Base-by-base conservation (phyloP, 768 basidiomycete genomes). In the Amanita muscaria region DNA sequence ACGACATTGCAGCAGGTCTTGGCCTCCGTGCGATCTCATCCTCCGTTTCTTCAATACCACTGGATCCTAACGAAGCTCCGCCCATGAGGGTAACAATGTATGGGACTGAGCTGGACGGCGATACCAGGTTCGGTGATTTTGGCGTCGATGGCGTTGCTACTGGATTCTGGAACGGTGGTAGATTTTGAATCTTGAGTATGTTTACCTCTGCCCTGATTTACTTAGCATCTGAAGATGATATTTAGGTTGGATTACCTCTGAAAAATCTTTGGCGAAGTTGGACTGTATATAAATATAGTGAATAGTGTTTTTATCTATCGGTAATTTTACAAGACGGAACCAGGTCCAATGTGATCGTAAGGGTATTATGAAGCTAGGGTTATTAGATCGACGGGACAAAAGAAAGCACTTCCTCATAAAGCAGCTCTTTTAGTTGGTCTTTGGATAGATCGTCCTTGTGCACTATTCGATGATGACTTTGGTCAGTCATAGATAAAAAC, bases 101-200 rank as follows among this genome's bases (percentile, higher is more conserved):
- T 59, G 86, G 86, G 6, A 88, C 86, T 0, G 86, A 88, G 61
- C 63, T 87, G 33, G 85, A 86, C n/a, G 67, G 67, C 24, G 85
- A 88, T 56, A 80, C 81, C n/a, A 76, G 86, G 40, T 89, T 89
- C 56, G 86, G 86, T 4, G 86, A 88, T 62, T 88, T 88, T 57
- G 86, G 86, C 30, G 68, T 85, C 19, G 80, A 85, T 55, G 81
- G 85, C 10, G 77, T 87, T 46, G 81, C 81, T n/a, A 73, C 73
- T 38, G 74, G 75, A 5, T 86, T 81, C 55, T 87, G 85, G 83
- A 60, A 73, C 1, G 68, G 70, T 34, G 70, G 69, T 40, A 39
- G 44, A 30, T 46, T 46, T 30, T 46, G 2, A 37, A 15, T n/a
- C 14, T 29, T 31, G 14, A 12, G 38, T 10, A 3, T 11, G 18